Conservation (phyloP, 495 filamentous ascomycete species). For the Acidomyces sp. region DNA sequence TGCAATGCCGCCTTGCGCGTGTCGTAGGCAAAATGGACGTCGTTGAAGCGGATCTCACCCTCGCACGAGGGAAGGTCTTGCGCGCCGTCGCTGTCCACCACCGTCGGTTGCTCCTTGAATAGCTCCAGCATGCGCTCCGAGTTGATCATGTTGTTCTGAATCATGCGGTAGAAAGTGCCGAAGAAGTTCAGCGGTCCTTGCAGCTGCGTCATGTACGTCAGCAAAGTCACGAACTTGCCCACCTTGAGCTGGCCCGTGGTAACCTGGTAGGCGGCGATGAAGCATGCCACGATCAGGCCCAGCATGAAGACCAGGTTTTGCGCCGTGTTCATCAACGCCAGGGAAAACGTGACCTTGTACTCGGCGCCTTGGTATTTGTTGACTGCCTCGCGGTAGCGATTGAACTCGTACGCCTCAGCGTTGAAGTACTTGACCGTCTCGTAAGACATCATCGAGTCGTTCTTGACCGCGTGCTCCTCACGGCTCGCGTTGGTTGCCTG, state of each 20-base stretch:
- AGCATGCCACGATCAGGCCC: slow-evolving; percentile 69
- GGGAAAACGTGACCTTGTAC: slow-evolving; percentile 72
- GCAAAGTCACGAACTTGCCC: slow-evolving; percentile 64
- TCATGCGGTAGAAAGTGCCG: slow-evolving; percentile 91
- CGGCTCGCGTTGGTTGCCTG: slow-evolving; percentile 89
- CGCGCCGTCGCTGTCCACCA: slow-evolving; percentile 53
- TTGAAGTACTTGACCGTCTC: slow-evolving; percentile 99
- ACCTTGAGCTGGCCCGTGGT: slow-evolving; percentile 55
- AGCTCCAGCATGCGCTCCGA: slow-evolving; percentile 88
- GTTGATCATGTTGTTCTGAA: slow-evolving; percentile 94
- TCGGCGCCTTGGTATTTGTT: slow-evolving; percentile 72
- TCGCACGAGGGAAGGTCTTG: slow-evolving; percentile 48
- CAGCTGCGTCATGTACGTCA: slow-evolving; percentile 86
- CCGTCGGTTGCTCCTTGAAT: slow-evolving; percentile 88
- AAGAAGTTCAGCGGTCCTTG: slow-evolving; percentile 94
- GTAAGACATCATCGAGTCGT: slow-evolving; percentile 94
- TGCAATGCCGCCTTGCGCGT: slow-evolving; percentile 71
- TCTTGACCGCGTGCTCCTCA: slow-evolving; percentile 94
- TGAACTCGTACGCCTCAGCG: slow-evolving; percentile 85
- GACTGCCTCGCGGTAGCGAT: slow-evolving; percentile 68
- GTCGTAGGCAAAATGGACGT: slow-evolving; percentile 88
- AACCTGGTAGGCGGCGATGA: slow-evolving; percentile 82
- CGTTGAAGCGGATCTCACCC: slow-evolving; percentile 71
- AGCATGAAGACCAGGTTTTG: slow-evolving; percentile 91
- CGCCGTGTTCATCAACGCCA: slow-evolving; percentile 85